Conservation (phyloP, 345 rosid genomes). For the Melaleuca alternifolia region DNA sequence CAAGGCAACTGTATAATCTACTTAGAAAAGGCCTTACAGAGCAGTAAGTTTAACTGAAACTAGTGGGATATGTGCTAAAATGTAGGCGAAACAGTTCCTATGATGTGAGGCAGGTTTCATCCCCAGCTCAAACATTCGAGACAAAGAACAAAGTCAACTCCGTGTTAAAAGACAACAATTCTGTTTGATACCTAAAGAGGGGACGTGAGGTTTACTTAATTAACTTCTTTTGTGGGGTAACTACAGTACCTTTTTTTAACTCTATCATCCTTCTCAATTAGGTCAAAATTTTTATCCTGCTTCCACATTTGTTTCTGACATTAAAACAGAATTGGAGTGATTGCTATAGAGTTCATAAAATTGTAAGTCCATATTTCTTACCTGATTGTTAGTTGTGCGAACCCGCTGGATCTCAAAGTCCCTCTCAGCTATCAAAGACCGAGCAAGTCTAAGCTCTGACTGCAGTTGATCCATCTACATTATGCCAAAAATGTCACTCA, state of each 20-base stretch:
- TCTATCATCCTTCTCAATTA: not conserved
- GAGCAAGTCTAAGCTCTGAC: conserved; percentile 84
- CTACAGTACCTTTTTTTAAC: not conserved
- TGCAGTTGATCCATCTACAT: conserved; percentile 83
- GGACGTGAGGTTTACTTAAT: not conserved
- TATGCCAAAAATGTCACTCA: not conserved
- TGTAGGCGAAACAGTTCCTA: not conserved
- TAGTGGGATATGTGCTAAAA: not conserved
- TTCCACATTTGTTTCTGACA: not conserved
- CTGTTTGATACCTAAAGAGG: not conserved
- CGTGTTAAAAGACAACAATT: not conserved
- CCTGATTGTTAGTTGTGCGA: conserved; percentile 77
- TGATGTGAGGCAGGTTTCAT: not conserved
- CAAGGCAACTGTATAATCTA: not conserved
- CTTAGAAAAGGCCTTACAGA: not conserved
- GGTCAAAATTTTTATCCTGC: not conserved
- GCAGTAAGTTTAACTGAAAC: not conserved
- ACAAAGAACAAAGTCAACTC: not conserved
- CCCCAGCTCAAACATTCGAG: not conserved
- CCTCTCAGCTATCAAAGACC: conserved; percentile 80
- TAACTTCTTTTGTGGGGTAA: not conserved
- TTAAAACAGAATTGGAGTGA: not conserved
- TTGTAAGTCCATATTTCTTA: not conserved
- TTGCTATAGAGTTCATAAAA: not conserved
- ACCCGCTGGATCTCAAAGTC: conserved; percentile 75